phyloP scores from a whole-genome alignment of 73 alveolate species.

The Tetrahymena malaccensis region DNA sequence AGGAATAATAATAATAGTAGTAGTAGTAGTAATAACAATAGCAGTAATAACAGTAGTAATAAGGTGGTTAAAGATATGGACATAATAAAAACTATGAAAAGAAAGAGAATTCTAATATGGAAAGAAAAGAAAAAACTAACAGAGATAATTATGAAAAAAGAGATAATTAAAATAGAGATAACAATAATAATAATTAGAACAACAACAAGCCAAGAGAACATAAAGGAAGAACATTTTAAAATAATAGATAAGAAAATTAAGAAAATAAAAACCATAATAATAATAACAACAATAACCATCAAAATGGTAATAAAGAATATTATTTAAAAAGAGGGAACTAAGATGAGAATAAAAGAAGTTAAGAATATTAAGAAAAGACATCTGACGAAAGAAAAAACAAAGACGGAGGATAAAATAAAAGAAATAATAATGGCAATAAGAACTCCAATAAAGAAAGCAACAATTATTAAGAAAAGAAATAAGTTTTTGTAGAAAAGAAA shows the following conservation, averaged over 20 bases:
- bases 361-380: neutral
- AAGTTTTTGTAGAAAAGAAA: neutral
- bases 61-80: neutral
- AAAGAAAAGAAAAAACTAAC: neutral
- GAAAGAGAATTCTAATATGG: neutral
- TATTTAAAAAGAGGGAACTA: neutral
- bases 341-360: neutral
- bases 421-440: neutral
- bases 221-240: neutral
- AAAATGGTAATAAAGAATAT: neutral
- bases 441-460: neutral
- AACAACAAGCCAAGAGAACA: neutral
- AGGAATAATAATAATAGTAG: neutral
- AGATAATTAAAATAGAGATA: neutral
- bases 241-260: neutral
- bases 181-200: too few relatives aligned
- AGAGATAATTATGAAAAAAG: neutral
- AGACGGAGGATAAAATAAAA: neutral
- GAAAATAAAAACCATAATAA: neutral
- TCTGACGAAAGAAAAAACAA: neutral
- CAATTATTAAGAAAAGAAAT: neutral
- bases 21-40: neutral
- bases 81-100: neutral
- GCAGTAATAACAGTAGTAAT: neutral
- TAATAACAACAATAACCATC: neutral